Evolutionary conservation across 495 filamentous ascomycete species (phyloP), one percentile per base, ranked within the genome.

Genomic region (Neurospora hispaniola): DNA sequence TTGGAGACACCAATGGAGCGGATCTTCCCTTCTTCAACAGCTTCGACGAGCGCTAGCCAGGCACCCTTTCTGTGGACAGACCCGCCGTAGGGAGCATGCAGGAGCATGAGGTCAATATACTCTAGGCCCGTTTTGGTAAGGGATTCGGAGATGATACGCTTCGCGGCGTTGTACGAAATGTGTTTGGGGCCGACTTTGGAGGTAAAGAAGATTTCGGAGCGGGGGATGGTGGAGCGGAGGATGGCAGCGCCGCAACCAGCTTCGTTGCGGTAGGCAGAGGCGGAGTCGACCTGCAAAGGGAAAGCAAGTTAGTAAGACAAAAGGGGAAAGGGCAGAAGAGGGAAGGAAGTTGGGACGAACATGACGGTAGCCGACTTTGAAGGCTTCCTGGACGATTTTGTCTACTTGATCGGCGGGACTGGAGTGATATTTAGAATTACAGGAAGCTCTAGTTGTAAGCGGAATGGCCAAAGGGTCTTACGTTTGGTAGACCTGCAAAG

Each of bases 341-440:
- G 8, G 43, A 9, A 20, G 8, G 43, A 18, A 4, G 18, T 2
- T 4, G 43, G 48, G 59, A 73, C 85, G 73, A 80, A 90, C 89
- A 81, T 93, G 92, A 59, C 90, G 89, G 75, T 94, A 96, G 44
- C 93, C 93, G 5, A 81, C 78, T 76, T 90, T 84, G 69, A 96
- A 80, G 5, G 93, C 89, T 75, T 93, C 87, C 10, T 84, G 72
- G 41, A 76, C 88, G 83, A 59, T 90, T 85, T 59, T 82, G 80
- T 82, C 89, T 8, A 82, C 78, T 7, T 78, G 78, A 0, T 75
- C 70, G 14, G 77, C 75, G 2, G 82, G 83, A 4, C 82, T 84
- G 39, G 23, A 31, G 54, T n/a, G n/a, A 40, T 6, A 31, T 72
- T 72, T 48, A 87, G 38, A 87, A 86, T 18, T 84, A 83, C 80